These are phyloP conservation scores for Eutreptiella sp. DNA, from an alignment of 208 protist genomes.

Conservation along the genomic window DNA sequence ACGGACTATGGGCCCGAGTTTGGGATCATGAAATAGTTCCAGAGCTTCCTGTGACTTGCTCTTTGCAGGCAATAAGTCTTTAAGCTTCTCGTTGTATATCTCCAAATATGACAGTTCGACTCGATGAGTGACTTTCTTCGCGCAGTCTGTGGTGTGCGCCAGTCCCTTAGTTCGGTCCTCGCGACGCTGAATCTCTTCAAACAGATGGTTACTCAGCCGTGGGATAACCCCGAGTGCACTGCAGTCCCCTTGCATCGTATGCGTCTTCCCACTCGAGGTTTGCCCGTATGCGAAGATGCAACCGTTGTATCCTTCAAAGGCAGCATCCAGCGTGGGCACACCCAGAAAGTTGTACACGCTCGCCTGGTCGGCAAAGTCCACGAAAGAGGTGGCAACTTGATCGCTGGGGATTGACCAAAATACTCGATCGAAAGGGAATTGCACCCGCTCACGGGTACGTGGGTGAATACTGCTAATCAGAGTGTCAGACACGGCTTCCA, in stretches of 20 bases:
- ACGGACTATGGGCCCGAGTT: slow-evolving; percentile 28
- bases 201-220: slow-evolving; percentile 43
- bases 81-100: slow-evolving; percentile 86
- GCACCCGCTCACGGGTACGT: neutral
- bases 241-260: slow-evolving; percentile 45
- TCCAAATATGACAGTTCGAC: slow-evolving; percentile 77
- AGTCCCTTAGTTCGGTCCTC: neutral
- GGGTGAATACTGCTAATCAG: slow-evolving; percentile 2
- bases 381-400: neutral
- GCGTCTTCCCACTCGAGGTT: slow-evolving; percentile 51
- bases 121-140: slow-evolving; percentile 34
- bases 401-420: slow-evolving; percentile 10
- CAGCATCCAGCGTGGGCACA: slow-evolving; percentile 44
- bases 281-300: slow-evolving; percentile 43
- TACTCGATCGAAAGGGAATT: slow-evolving; percentile 14
- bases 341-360: slow-evolving; percentile 48
- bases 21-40: slow-evolving; percentile 11
- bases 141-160: slow-evolving; percentile 8
- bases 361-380: slow-evolving; percentile 36
- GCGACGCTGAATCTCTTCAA: slow-evolving; percentile 35
- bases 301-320: slow-evolving; percentile 34
- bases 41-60: slow-evolving; percentile 40
- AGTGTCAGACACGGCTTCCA: slow-evolving; percentile 9
- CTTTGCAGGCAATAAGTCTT: slow-evolving; percentile 71
- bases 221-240: slow-evolving; percentile 48